Base-by-base conservation (phyloP, 768 basidiomycete species). In the Daedalea quercina region DNA sequence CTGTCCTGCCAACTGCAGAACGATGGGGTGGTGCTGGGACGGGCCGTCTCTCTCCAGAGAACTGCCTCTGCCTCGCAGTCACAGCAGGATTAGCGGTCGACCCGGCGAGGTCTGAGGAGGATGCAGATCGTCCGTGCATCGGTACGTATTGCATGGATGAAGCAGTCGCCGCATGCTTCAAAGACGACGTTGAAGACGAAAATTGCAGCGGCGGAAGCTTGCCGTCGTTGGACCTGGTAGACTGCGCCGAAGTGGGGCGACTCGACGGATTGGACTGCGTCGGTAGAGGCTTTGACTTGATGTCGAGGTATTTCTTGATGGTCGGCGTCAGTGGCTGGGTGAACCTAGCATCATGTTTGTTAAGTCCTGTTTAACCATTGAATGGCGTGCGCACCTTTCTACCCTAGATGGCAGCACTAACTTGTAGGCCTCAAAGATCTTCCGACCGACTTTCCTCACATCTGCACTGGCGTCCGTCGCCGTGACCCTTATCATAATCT, bases 401-500 rank as follows among this genome's bases (percentile, higher is more conserved):
- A 92, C 76, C 43, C 90, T 74, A 20, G 67, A 65, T 3, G 91
- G 90, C 43, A 91, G 72, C 26, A 91, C 65, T 2, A 81, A 67
- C 55, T 81, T 82, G 66, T 92, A 93, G 0, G 82, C 84, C 53
- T 83, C 86, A 61, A 88, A 94, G 3, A 92, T 70, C 58, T 83
- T 77, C 62, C 81, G 79, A 55, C 81, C 79, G 9, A 80, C 65
- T 63, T 81, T 86, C 57, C 91, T 74, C 25, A 91, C 78, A 46
- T 90, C 90, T 23, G 84, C 82, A 61, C 76, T 87, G 3, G 87
- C 79, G 66, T 94, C 91, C 25, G 79, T 76, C 13, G 82, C 85
- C 1, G 85, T 79, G 9, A 67, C 60, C 53, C 75, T 81, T 58
- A 94, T 87, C 44, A 88, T 76, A 11, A 67, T 72, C 65, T 94